Base-by-base conservation (phyloP, 2,329 filamentous ascomycete species). In the Cytospora chrysosperma region DNA sequence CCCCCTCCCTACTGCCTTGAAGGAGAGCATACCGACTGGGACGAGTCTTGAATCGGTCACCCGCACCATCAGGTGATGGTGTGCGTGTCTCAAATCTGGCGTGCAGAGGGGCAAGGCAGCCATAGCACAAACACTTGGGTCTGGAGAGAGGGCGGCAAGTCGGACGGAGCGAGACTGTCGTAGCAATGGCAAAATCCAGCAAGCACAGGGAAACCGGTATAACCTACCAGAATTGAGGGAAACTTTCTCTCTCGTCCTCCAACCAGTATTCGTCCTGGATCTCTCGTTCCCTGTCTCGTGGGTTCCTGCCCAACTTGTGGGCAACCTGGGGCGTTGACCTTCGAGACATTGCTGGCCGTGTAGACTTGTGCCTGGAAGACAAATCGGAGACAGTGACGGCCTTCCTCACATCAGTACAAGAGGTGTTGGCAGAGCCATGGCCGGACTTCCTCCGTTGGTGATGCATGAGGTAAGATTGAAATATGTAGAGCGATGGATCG, bases 201-300 rank as follows among this genome's bases (percentile, higher is more conserved):
- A 21, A 60, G 40, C 26, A 56, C 26, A 52, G 56, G 56, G 21
- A 43, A 58, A 40, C 34, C 30, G 15, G 54, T 56, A 51, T 56
- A 63, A 82, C 84, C 63, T 81, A 88, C 86, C 86, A 88, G 71
- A 80, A 88, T 72, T 88, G 85, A 26, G 85, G 85, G 67, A 88
- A 88, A 73, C 82, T 86, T 70, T 88, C 85, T 61, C 84, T 78
- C 70, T 86, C 85, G 61, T 87, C 81, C 59, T 84, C 81, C 61
- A 66, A 32, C 72, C 78, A 79, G 56, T 74, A 75, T 64, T 79
- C 76, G 40, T 83, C 81, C 63, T 81, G 78, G 71, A 77, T 76
- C 66, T 84, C 79, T 65, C 77, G 77, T 68, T 85, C 82, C 28
- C 81, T 77, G 55, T 85, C 81, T 61, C 79, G 79, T 13, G 80